Evolutionary conservation across 805 yeast genomes (phyloP).

Genomic region (Dipodascus geniculatus): DNA sequence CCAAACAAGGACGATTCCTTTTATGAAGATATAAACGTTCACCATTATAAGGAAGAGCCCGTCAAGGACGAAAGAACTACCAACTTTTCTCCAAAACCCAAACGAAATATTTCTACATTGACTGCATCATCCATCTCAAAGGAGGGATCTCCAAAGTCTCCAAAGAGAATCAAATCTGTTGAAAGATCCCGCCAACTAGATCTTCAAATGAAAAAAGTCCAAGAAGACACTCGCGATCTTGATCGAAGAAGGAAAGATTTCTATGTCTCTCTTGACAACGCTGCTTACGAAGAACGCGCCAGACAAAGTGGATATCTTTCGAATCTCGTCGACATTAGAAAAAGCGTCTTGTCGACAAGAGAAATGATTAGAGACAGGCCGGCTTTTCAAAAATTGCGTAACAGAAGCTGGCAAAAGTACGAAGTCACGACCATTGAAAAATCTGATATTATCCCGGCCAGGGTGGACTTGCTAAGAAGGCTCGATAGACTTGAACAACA

Average conservation of each 20-base stretch:
- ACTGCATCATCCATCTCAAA: too few relatives aligned
- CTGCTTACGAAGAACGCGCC: not conserved
- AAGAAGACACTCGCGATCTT: not conserved
- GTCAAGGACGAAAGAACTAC: too few relatives aligned
- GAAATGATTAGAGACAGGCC: not conserved
- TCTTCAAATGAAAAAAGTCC: not conserved
- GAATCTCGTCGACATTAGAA: not conserved
- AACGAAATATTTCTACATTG: too few relatives aligned
- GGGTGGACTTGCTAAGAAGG: not conserved
- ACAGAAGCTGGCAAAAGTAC: not conserved
- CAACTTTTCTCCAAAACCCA: too few relatives aligned
- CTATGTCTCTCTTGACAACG: not conserved
- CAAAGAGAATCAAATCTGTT: not conserved
- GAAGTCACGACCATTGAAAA: not conserved
- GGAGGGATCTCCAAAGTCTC: too few relatives aligned
- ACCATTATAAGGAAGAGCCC: too few relatives aligned
- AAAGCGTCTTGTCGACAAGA: not conserved
- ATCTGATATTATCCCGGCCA: not conserved
- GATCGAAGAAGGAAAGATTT: not conserved
- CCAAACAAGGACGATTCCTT: too few relatives aligned
- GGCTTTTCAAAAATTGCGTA: not conserved
- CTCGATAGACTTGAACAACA: not conserved
- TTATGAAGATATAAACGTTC: too few relatives aligned
- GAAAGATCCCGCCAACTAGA: too few relatives aligned
- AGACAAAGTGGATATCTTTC: not conserved